A percentile compares a stretch with the other conserved stretches of the same genome.
Evolutionary conservation across 2,329 filamentous ascomycete genomes (phyloP).

Genomic region (Ophiocordyceps sinensis): DNA sequence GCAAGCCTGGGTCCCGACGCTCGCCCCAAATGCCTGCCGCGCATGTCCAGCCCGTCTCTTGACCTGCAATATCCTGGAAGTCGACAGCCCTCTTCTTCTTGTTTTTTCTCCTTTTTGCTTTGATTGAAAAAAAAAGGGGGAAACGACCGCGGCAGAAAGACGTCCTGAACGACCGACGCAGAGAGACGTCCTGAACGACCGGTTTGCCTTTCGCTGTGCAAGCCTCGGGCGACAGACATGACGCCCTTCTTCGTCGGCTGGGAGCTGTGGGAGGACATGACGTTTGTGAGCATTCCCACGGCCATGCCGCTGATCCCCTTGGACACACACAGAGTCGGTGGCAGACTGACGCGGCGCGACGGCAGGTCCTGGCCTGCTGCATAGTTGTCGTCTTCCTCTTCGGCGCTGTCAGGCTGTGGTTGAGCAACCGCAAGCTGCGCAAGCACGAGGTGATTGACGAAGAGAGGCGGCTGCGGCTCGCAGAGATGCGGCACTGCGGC

Average conservation of each 20-base stretch:
- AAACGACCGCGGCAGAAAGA: no score
- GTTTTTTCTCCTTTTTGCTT: no score
- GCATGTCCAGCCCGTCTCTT: no score
- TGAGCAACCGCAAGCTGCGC: slow-evolving; percentile 37
- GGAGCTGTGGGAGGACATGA: slow-evolving; percentile 81
- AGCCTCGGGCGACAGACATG: slow-evolving; percentile 7
- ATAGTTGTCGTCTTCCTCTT: slow-evolving; percentile 57
- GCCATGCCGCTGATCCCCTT: neutral
- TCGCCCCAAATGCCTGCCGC: no score
- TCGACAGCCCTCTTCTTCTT: no score
- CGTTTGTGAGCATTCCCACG: slow-evolving; percentile 48
- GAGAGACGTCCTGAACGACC: neutral
- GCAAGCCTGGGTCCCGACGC: no score
- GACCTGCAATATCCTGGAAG: no score
- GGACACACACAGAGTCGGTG: slow-evolving; percentile 6
- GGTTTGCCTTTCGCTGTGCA: neutral
- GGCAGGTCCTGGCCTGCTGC: slow-evolving; percentile 54
- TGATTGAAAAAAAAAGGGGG: no score
- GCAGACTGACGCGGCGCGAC: neutral
- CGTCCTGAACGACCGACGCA: no score
- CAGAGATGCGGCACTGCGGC: slow-evolving; percentile 40
- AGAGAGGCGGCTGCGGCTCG: slow-evolving; percentile 41
- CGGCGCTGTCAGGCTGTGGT: slow-evolving; percentile 54
- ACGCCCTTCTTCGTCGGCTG: slow-evolving; percentile 50
- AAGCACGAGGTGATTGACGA: slow-evolving; percentile 52